Percentiles rank a stretch among this genome's conserved stretches.
Evolutionary conservation across 176 grass and related monocot species (phyloP).

Genomic region (Tillandsia leiboldiana): DNA sequence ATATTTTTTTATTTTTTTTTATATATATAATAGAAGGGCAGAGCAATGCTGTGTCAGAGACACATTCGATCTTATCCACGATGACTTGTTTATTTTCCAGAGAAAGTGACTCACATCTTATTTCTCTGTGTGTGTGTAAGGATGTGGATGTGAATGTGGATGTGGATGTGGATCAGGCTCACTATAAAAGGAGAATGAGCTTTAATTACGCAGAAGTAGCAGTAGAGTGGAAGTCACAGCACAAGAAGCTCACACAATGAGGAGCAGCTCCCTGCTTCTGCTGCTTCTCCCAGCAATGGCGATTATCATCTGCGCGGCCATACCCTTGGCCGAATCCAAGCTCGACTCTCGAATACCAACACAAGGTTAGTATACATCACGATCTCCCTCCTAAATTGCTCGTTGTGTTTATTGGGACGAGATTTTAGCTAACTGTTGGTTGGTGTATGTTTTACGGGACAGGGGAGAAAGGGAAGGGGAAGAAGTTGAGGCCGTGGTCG

Average conservation of each 20-base stretch:
- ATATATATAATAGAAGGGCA: neutral
- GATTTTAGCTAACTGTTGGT: neutral
- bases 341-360: constrained; percentile 15
- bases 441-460: neutral
- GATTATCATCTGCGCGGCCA: constrained; percentile 6
- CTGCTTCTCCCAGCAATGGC: constrained; percentile 6
- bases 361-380: constrained; percentile 12
- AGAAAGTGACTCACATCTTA: neutral
- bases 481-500: constrained; percentile 30
- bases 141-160: too few species aligned
- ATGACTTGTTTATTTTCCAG: neutral
- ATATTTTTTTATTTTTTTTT: neutral
- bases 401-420: neutral
- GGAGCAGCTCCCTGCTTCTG: neutral
- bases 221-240: too few species aligned
- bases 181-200: neutral
- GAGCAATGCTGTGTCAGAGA: neutral
- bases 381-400: neutral
- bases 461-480: neutral
- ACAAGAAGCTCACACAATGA: too few species aligned
- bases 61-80: neutral
- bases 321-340: constrained; percentile 17
- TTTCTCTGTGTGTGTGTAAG: neutral
- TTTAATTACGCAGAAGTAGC: too few species aligned
- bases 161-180: too few species aligned